Conservation (phyloP, 768 basidiomycete species). For the Amanita phalloides region DNA sequence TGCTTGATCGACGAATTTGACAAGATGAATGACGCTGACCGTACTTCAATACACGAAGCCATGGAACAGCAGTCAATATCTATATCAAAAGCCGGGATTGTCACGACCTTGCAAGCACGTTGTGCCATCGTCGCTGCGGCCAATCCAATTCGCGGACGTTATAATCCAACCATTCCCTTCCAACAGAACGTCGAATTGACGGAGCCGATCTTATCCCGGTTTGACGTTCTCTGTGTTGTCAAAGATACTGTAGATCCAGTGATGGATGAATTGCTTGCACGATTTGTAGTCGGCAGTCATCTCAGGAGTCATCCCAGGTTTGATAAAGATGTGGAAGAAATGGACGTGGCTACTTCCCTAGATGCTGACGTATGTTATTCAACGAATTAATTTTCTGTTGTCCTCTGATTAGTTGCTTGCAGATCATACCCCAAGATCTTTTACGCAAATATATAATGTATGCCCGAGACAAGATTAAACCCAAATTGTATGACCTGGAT, state of each 20-base stretch:
- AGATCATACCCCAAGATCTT: slow-evolving; percentile 96
- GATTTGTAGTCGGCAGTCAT: slow-evolving; percentile 98
- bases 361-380: slow-evolving; percentile 77
- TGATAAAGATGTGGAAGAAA: slow-evolving; percentile 78
- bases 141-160: slow-evolving; percentile 93
- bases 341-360: slow-evolving; percentile 79
- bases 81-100: slow-evolving; percentile 97
- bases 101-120: slow-evolving; percentile 94
- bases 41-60: slow-evolving; percentile 98
- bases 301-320: slow-evolving; percentile 92
- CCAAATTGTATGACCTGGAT: slow-evolving; percentile 91
- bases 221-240: slow-evolving; percentile 96
- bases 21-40: slow-evolving; percentile 99
- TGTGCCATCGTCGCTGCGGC: slow-evolving; percentile 98
- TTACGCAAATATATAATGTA: slow-evolving; percentile 99
- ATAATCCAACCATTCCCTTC: slow-evolving; percentile 98
- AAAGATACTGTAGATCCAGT: slow-evolving; percentile 97
- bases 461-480: slow-evolving; percentile 83
- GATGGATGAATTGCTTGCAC: slow-evolving; percentile 90
- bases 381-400: neutral
- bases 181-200: slow-evolving; percentile 98
- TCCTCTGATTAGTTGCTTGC: slow-evolving; percentile 2
- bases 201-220: slow-evolving; percentile 95
- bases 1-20: slow-evolving; percentile 99
- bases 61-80: slow-evolving; percentile 99